Conservation (phyloP, 164 flowering plant genomes). For the Amborella trichopoda region DNA sequence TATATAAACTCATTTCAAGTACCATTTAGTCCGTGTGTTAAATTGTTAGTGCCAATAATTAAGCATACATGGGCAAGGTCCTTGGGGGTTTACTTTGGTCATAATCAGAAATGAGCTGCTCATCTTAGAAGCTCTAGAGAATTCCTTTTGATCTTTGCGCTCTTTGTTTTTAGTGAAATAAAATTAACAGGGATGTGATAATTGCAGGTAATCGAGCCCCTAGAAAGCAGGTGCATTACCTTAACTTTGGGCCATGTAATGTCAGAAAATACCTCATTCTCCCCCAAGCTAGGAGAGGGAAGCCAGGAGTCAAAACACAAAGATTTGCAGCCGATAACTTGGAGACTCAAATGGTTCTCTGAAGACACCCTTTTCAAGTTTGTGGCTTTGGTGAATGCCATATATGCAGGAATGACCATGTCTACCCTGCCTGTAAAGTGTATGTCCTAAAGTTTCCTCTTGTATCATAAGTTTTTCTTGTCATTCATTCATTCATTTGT, state of each 20-base stretch:
- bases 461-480: background rate
- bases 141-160: no score
- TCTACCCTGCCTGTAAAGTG: conserved; percentile 30
- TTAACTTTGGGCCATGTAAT: conserved; percentile 20
- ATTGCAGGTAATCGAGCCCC: conserved; percentile 46
- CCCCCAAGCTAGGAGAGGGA: conserved; percentile 1
- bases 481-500: background rate
- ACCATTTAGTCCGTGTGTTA: no score
- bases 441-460: conserved; percentile 9
- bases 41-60: no score
- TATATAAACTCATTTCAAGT: no score
- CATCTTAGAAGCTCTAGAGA: no score
- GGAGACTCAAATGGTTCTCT: conserved; percentile 64
- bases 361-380: conserved; percentile 43
- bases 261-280: conserved; percentile 4
- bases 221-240: conserved; percentile 28
- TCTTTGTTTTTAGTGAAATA: no score
- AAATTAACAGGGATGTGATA: background rate
- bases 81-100: no score
- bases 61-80: no score
- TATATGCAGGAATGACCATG: conserved; percentile 25
- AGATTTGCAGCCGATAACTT: conserved; percentile 14
- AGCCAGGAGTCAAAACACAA: conserved; percentile 5
- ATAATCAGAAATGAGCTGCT: no score
- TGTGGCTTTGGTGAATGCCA: conserved; percentile 47